Conservation (phyloP, 495 filamentous ascomycete genomes). For the Parmelia sp. region DNA sequence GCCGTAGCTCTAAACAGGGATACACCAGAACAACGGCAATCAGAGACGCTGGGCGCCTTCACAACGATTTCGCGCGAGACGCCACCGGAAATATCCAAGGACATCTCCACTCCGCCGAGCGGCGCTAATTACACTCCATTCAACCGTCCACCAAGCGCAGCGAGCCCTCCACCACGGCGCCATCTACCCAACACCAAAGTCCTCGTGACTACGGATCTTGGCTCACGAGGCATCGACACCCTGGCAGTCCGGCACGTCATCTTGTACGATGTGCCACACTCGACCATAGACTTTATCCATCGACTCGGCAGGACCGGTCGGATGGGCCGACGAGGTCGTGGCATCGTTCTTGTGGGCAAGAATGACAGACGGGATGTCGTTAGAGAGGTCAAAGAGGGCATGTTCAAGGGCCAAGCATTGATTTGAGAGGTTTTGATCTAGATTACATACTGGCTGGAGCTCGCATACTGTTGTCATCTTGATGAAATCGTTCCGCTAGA, state of each 20-base stretch:
- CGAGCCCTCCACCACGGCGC: conserved; percentile 26
- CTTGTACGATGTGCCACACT: conserved; percentile 91
- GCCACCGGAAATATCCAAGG: conserved; percentile 16
- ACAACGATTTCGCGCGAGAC: conserved; percentile 38
- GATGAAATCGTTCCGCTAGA: not conserved
- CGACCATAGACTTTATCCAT: conserved; percentile 95
- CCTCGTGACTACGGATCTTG: conserved; percentile 87
- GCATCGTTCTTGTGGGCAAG: conserved; percentile 83
- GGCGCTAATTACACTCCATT: conserved; percentile 23
- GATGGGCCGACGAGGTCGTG: conserved; percentile 86
- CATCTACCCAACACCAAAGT: conserved; percentile 69
- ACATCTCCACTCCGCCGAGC: conserved; percentile 30
- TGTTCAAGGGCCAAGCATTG: conserved; percentile 85
- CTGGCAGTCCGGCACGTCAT: conserved; percentile 86
- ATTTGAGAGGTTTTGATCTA: conserved; percentile 46
- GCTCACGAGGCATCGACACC: conserved; percentile 90
- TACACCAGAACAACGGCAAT: conserved; percentile 61
- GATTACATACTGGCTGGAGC: not conserved
- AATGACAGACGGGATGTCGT: conserved; percentile 85
- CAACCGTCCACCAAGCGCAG: conserved; percentile 2
- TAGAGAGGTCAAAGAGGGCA: conserved; percentile 84
- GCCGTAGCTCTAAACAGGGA: conserved; percentile 78
- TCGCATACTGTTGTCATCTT: not conserved
- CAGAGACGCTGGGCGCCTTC: conserved; percentile 69
- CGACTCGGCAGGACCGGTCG: conserved; percentile 83